phyloP scores from a whole-genome alignment of 2,329 filamentous ascomycete species.

The Arthrobotrys iridis region DNA sequence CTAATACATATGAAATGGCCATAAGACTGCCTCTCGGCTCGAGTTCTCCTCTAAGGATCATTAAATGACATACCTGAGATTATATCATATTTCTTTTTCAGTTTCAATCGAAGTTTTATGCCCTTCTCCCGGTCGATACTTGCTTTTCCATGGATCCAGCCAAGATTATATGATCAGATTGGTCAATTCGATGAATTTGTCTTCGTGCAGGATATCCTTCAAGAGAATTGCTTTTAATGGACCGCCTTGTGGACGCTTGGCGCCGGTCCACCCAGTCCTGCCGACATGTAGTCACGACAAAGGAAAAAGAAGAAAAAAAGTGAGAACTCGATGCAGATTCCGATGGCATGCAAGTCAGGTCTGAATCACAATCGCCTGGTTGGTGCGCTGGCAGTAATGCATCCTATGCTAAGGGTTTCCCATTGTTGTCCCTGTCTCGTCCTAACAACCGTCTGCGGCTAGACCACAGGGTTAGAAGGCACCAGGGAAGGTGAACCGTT shows the following conservation, averaged over 20 bases:
- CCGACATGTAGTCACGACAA: background rate
- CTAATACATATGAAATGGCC: no score
- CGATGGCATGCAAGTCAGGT: slow-evolving; percentile 4
- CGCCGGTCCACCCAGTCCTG: background rate
- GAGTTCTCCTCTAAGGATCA: no score
- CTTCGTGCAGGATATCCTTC: slow-evolving; percentile 2
- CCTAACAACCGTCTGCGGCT: background rate
- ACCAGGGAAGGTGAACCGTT: background rate
- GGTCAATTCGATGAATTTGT: background rate
- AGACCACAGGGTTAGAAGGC: background rate
- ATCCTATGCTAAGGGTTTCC: slow-evolving; percentile 1
- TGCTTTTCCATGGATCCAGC: background rate
- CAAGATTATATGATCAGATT: background rate
- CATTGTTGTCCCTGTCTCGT: background rate
- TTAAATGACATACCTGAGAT: no score
- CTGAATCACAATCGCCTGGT: slow-evolving; percentile 26
- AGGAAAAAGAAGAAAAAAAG: background rate
- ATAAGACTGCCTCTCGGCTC: no score
- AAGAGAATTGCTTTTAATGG: background rate
- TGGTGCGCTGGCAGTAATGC: slow-evolving; percentile 40
- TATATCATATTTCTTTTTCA: background rate
- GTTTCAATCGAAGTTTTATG: background rate
- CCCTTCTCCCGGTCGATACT: no score
- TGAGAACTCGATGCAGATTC: slow-evolving; percentile 14
- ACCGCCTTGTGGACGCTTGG: background rate